A percentile compares a stretch with the other conserved stretches of the same genome.
These are phyloP conservation scores for Lactifluus subvellereus DNA, from an alignment of 768 basidiomycete genomes.

Conservation along the genomic window DNA sequence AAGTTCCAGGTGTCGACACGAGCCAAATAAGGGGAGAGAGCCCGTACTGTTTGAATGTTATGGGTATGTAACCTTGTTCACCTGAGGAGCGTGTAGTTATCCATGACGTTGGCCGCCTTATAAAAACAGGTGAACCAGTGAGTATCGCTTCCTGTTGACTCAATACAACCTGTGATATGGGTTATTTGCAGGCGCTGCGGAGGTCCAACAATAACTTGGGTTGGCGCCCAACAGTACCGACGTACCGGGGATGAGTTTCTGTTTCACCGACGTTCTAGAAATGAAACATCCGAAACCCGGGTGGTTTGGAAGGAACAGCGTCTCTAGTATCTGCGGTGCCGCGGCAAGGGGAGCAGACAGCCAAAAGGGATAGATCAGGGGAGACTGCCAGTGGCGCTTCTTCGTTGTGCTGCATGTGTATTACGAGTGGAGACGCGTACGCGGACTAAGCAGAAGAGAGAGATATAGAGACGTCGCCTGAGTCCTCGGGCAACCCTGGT, in stretches of 20 bases:
- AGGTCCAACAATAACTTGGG: neutral
- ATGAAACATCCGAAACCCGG: neutral
- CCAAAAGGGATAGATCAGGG: neutral
- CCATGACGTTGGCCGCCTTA: neutral
- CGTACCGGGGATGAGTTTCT: neutral
- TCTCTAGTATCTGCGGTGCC: neutral
- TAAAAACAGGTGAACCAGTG: neutral
- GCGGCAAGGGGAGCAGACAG: neutral
- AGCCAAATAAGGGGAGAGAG: neutral
- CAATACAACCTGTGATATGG: neutral
- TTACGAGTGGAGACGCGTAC: no score
- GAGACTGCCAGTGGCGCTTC: neutral
- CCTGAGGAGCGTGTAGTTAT: neutral
- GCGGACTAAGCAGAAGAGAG: no score
- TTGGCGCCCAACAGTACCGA: neutral
- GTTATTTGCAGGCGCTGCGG: neutral
- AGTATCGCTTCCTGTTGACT: neutral
- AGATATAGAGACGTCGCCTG: no score
- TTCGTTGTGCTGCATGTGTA: no score
- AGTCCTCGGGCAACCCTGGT: no score
- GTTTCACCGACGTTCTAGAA: neutral
- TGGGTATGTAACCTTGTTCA: neutral
- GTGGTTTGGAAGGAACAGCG: neutral
- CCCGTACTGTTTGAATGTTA: neutral
- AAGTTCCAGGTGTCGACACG: neutral